Evolutionary conservation across 345 rosid genomes (phyloP), one percentile per base, ranked within the genome.

Genomic region (Eucalyptus viminalis): DNA sequence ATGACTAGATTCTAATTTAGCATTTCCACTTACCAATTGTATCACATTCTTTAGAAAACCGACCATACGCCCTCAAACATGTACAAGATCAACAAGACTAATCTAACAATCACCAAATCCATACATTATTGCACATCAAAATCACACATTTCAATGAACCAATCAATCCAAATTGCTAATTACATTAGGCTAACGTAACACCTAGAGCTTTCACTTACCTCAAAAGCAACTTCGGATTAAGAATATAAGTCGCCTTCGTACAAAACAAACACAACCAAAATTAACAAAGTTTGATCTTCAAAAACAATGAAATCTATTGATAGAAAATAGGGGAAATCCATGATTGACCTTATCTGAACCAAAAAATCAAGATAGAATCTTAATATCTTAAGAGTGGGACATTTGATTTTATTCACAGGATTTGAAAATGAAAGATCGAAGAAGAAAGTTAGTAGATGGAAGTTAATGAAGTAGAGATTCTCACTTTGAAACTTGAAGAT

Each of bases 161-260:
- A 24, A 56, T 29, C 62, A 22, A 24, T 22, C 27, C 29, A 56
- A 56, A 56, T 22, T 56, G 62, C 13, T 56, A 9, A 10, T 9
- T 24, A 56, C 14, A 56, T 22, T 56, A 56, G 0, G 14, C 29
- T 0, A 56, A 56, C 6, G 0, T 56, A 10, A 24, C 6, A 0
- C 29, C 29, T 56, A 56, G 62, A 56, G 62, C 29, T 9, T 56
- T 24, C 29, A 56, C 62, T 56, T 56, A 56, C 13, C 27, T 56
- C 27, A 5, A 56, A 56, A 56, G 62, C 62, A 56, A 56, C 62
- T 56, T 56, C 3, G 2, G 0, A 24, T 56, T 56, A 4, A 24
- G 6, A 56, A 56, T 56, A 0, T 56, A 56, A 56, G 29, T 56
- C 29, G 0, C 13, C 62, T 56, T 56, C 0, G 6, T 10, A 11